Conservation (phyloP, 1,284 basidiomycete species). For the Trichosporon coremiiforme region DNA sequence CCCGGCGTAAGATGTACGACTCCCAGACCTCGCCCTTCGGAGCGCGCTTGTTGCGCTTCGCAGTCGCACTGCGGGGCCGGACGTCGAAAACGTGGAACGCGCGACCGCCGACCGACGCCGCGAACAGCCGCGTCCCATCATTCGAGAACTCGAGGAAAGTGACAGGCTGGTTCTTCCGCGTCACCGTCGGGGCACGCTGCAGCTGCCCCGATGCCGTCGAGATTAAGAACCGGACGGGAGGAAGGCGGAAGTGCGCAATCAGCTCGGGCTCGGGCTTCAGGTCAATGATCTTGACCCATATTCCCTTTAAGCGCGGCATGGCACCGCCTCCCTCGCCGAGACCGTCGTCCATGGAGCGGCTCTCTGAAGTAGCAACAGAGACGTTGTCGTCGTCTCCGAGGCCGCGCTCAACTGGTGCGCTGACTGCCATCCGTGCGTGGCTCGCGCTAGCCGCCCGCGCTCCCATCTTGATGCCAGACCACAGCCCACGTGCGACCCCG, state of each 20-base stretch:
- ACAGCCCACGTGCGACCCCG: constrained; percentile 51
- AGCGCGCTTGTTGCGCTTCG: constrained; percentile 4
- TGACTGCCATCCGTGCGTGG: constrained; percentile 41
- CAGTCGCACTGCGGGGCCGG: constrained; percentile 35
- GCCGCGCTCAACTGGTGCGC: constrained; percentile 41
- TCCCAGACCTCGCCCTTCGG: constrained; percentile 61
- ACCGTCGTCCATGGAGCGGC: constrained; percentile 27
- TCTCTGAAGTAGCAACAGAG: constrained; percentile 19
- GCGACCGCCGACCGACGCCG: constrained; percentile 66
- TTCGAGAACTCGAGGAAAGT: constrained; percentile 63
- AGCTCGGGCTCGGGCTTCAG: constrained; percentile 30
- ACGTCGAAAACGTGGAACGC: constrained; percentile 63
- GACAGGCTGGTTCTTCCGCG: constrained; percentile 57
- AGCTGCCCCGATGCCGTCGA: constrained; percentile 17
- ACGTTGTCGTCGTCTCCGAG: constrained; percentile 33
- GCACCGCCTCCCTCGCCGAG: not conserved
- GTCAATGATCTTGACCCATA: constrained; percentile 53
- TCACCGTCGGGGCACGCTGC: constrained; percentile 7
- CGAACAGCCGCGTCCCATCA: constrained; percentile 65
- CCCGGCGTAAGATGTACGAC: constrained; percentile 69
- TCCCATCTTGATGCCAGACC: constrained; percentile 53
- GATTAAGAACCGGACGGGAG: constrained; percentile 31
- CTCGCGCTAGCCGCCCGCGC: constrained; percentile 42
- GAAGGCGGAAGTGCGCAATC: constrained; percentile 51
- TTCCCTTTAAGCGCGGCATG: constrained; percentile 25